Evolutionary conservation across 2,329 filamentous ascomycete species (phyloP), one percentile per base, ranked within the genome.

Genomic region (Blastomyces parvus): DNA sequence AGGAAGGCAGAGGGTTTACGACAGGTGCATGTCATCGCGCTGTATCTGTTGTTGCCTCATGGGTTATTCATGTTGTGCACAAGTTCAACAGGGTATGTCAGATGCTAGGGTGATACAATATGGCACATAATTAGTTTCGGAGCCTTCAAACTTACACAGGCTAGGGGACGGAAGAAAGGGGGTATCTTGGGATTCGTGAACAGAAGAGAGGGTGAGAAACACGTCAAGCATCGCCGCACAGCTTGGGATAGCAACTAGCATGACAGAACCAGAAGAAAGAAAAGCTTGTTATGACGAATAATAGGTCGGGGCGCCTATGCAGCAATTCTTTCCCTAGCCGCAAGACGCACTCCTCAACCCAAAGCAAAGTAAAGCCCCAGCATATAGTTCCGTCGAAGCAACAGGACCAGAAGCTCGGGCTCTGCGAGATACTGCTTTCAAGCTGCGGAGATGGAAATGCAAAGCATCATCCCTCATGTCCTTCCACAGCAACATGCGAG

Each of bases 21-120:
- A 19, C 7, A 46, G 42, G 25, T 19, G 19, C 46, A 9, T 25
- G 27, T 6, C 58, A 30, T 36, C 25, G 27, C 17, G 17, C 27
- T 59, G 58, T 59, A 36, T 25, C 40, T 33, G 25, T 7, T 19
- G 17, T 33, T 13, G 19, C 58, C 27, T 48, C 58, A 50, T 40
- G 56, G 19, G 22, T 48, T 33, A 38, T 59, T 27, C 58, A 59
- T 22, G 58, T 59, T 59, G 58, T 30, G 58, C 42, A 48, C 58
- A 48, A 36, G 11, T 30, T 59, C 40, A 36, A 48, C 33, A 50
- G 25, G 30, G 19, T n/a, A 25, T 27, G 25, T 27, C 40, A 48
- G 42, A 27, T 22, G 27, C 25, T 48, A 4, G 9, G 48, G 58
- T 59, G 8, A 25, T 42, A 59, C 58, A 59, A 59, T 48, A 46